phyloP scores from a whole-genome alignment of 176 grass and related monocot species.

The Themeda triandra region DNA sequence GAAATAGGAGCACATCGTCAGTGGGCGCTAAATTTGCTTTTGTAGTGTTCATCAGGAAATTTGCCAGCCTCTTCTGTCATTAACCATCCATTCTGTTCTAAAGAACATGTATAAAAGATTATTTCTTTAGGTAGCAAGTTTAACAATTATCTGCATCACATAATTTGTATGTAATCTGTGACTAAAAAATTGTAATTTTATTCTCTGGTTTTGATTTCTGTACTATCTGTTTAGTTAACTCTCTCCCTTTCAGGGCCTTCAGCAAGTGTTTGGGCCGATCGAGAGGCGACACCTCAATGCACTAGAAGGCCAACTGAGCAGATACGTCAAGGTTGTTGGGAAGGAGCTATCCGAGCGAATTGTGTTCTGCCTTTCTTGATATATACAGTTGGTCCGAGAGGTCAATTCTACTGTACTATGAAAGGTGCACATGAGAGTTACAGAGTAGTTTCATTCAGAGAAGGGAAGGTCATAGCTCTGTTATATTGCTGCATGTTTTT shows the following conservation, averaged over 20 bases:
- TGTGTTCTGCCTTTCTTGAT: conserved; percentile 53
- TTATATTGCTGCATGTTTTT: background rate
- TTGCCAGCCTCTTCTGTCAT: background rate
- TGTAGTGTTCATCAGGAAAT: background rate
- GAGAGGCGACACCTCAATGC: conserved; percentile 34
- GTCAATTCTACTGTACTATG: background rate
- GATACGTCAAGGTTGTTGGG: conserved; percentile 59
- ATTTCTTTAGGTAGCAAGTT: background rate
- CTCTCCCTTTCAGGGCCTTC: conserved; percentile 67
- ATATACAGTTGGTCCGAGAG: background rate
- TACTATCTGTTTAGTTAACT: background rate
- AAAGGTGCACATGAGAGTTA: background rate
- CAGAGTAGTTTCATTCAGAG: background rate
- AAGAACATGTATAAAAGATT: background rate
- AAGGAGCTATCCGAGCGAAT: conserved; percentile 69
- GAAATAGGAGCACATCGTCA: background rate
- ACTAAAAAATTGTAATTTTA: background rate
- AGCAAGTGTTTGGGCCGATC: conserved; percentile 44
- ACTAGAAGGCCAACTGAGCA: conserved; percentile 58
- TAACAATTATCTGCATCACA: background rate
- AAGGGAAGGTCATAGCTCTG: background rate
- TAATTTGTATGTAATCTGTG: background rate
- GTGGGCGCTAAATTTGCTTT: background rate
- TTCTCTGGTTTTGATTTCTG: background rate
- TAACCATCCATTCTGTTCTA: background rate